Base-by-base conservation (phyloP, 108 stramenopile species). In the Nannochloropsis granulata region DNA sequence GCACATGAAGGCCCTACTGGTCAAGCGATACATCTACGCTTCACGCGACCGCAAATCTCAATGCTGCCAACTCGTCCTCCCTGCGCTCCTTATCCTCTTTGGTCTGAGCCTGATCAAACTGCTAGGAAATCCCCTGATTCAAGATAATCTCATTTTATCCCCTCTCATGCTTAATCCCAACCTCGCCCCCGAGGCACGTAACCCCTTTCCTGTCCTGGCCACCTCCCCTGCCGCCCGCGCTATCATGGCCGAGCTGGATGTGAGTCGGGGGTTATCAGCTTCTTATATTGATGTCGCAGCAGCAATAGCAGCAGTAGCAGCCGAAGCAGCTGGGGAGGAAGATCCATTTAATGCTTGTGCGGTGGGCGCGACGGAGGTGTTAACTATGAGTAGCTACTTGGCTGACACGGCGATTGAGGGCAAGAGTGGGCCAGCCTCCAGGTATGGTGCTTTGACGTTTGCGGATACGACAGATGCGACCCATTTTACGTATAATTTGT, bases 121-220 rank as follows among this genome's bases (percentile, higher is more conserved):
- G 19, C 43, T 71, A n/a, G 56, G 25, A 23, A n/a, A 44, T 14
- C 79, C 24, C 12, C 42, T 85, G 11, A 23, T 16, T 14, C 85
- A 86, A 56, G 83, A 44, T 43, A 19, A 16, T 23, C 25, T 82
- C 3, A 43, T 79, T 14, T 46, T 89, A 24, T 80, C 82, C 16
- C 82, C 84, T 14, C 13, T 16, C 25, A 45, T 43, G 46, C 86
- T 83, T 44, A 89, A 89, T 44, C 44, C 44, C 12, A 42, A 71
- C n/a, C 24, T 78, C 13, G 45, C 43, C 21, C 44, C 46, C 12
- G 79, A 23, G 14, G 43, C 23, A 8, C 82, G 87, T 23, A 96
- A 95, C 82, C 94, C 93, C 9, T 92, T 96, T 78, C 92, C 92
- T 13, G 91, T 92, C 23, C 43, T 24, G 25, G 24, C 44, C 13